Conservation (phyloP, 495 filamentous ascomycete genomes). For the Podospora anserina region DNA sequence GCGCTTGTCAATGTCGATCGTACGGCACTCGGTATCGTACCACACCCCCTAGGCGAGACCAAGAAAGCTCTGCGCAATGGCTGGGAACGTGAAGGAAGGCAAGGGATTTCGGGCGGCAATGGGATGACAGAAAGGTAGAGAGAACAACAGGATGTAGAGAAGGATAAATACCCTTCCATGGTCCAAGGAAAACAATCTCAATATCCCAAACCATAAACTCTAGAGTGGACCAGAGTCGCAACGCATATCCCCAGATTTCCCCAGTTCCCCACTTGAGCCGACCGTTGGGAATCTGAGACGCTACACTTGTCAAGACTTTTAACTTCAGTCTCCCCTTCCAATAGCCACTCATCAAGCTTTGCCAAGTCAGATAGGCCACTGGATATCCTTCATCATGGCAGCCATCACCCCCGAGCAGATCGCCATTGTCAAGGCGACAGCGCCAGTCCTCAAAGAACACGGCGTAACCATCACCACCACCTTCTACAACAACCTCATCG, state of each 20-base stretch:
- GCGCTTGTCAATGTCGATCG: conserved; percentile 6
- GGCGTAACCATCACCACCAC: conserved; percentile 61
- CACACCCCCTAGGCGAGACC: conserved; percentile 14
- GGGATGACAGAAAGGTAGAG: not conserved
- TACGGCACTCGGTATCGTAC: conserved; percentile 16
- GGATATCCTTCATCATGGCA: conserved; percentile 17
- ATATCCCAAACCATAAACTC: not conserved
- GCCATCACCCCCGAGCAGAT: conserved; percentile 43
- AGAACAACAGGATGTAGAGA: not conserved
- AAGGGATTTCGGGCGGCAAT: not conserved
- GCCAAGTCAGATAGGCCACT: not conserved
- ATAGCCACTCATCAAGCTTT: not conserved
- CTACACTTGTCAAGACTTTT: conserved; percentile 8
- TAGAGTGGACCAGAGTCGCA: not conserved
- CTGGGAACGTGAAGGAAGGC: not conserved
- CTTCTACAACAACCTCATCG: conserved; percentile 69
- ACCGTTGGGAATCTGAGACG: not conserved
- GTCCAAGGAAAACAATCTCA: not conserved
- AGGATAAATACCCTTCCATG: conserved; percentile 15
- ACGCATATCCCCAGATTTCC: not conserved
- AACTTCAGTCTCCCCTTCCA: not conserved
- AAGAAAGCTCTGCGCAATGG: conserved; percentile 1
- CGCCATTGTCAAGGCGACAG: conserved; percentile 57
- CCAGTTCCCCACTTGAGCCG: not conserved
- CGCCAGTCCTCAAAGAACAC: conserved; percentile 61